Percentiles rank a stretch among this genome's conserved stretches.
Conservation (phyloP, 164 flowering plant species). For the Saururus chinensis region DNA sequence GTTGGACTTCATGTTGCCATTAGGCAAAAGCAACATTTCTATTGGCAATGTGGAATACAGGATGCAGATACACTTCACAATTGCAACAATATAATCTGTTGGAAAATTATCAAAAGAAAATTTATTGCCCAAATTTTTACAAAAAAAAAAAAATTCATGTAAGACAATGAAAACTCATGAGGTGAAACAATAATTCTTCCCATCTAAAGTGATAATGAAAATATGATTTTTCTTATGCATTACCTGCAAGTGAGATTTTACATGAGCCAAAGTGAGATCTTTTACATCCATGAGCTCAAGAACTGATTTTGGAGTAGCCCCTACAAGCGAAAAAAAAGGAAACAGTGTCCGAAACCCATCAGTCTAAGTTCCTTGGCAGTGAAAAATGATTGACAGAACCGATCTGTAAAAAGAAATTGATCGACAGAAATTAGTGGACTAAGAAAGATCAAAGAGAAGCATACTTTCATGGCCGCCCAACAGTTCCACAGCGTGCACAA, state of each 20-base stretch:
- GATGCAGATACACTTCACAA: conserved; percentile 1
- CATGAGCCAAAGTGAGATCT: conserved; percentile 98
- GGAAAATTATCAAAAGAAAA: background rate
- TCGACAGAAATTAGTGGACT: no score
- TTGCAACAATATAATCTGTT: background rate
- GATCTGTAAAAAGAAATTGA: no score
- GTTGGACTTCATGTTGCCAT: background rate
- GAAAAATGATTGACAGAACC: background rate
- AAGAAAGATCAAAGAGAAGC: conserved; percentile 5
- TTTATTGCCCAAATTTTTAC: background rate
- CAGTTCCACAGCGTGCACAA: conserved; percentile 95
- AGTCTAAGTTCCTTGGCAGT: background rate
- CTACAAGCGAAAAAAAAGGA: conserved; percentile 18
- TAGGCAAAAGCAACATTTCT: no score
- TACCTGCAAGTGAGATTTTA: conserved; percentile 97
- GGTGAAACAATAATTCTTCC: background rate
- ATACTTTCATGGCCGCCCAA: conserved; percentile 98
- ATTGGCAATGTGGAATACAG: conserved; percentile 1
- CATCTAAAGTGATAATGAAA: background rate
- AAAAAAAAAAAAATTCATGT: no score
- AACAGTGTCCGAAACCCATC: no score
- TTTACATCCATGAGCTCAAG: conserved; percentile 99
- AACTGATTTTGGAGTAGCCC: conserved; percentile 98
- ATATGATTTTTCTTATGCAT: background rate
- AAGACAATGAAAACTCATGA: background rate